Base-by-base conservation (phyloP, 1,284 basidiomycete species). In the Hymenochaete sp. region DNA sequence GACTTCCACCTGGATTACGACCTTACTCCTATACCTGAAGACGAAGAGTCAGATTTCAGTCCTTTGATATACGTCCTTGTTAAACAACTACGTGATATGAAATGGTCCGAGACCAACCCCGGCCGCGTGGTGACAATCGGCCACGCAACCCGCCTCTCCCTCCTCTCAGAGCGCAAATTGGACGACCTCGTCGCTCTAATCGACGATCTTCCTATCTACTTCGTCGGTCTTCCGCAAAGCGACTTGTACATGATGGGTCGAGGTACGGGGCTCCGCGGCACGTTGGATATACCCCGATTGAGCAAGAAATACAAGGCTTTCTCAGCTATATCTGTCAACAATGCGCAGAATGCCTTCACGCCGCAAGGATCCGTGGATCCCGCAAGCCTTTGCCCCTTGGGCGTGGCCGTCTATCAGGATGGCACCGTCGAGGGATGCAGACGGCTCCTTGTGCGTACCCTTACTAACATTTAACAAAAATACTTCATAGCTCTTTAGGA, bases 1-100 rank as follows among this genome's bases (percentile, higher is more conserved):
- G 77, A 81, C 57, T 80, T 81, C 56, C 78, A 82, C 57, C 68
- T 81, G 24, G 77, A 81, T 60, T 81, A 77, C 60, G 79, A 75
- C 60, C 64, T 81, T 45, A 68, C 78, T 55, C 59, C 65, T 7
- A 55, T 58, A 16, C 58, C 65, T 13, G 47, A 44, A 1, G 18
- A 24, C 5, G 5, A 19, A 13, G 41, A 44, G 7, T 42, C 44
- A 13, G 32, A 37, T 13, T 16, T 25, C 33, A 67, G 72, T 49
- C 75, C 76, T 14, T 68, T 80, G 47, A 70, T 79, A 14, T 72
- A 72, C 64, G 66, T 71, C 55, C 67, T 78, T 31, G 67, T 80
- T 26, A 55, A 58, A 10, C 57, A 65, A 44, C 61, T 71, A 31
- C 58, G 56, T 43, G 53, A 49, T 28, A 55, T 56, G 14, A 47